Conservation (phyloP, 2,329 filamentous ascomycete species). For the Pseudogymnoascus sp. region DNA sequence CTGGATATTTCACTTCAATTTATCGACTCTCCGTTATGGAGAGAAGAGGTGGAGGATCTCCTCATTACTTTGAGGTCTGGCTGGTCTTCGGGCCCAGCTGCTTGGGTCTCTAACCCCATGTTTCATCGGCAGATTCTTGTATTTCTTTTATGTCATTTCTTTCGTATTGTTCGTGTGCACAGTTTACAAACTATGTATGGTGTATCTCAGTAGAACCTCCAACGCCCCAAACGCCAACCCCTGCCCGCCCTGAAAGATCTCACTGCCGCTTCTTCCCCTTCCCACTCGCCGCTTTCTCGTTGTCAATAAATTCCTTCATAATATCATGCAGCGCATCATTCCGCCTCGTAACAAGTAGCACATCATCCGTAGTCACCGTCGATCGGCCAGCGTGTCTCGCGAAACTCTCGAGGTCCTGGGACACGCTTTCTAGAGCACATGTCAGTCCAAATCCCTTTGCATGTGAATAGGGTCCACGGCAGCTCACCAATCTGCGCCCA, state of each 20-base stretch:
- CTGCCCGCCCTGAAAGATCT: not conserved
- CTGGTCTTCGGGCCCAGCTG: not conserved
- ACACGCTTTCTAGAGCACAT: conserved; percentile 38
- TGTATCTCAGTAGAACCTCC: not conserved
- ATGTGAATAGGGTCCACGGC: not conserved
- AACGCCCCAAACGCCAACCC: not conserved
- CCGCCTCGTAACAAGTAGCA: conserved; percentile 74
- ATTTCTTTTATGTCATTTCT: not conserved
- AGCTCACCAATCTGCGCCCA: conserved; percentile 73
- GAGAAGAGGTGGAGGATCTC: not conserved
- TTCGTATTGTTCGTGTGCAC: not conserved
- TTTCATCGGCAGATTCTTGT: not conserved
- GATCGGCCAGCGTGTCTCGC: conserved; percentile 72
- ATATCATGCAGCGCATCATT: conserved; percentile 79
- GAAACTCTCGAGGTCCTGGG: conserved; percentile 56
- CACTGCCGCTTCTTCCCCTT: conserved; percentile 12
- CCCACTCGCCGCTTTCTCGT: conserved; percentile 40
- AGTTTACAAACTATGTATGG: not conserved
- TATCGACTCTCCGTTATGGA: too few species aligned
- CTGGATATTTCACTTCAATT: not conserved
- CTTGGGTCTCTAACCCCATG: not conserved
- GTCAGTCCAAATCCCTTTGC: not conserved
- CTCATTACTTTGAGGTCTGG: not conserved
- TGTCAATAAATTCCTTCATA: conserved; percentile 60
- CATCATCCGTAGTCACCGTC: conserved; percentile 77